Conservation (phyloP, 192 early-diverging fungal genomes). For the Cetraspora pellucida region DNA sequence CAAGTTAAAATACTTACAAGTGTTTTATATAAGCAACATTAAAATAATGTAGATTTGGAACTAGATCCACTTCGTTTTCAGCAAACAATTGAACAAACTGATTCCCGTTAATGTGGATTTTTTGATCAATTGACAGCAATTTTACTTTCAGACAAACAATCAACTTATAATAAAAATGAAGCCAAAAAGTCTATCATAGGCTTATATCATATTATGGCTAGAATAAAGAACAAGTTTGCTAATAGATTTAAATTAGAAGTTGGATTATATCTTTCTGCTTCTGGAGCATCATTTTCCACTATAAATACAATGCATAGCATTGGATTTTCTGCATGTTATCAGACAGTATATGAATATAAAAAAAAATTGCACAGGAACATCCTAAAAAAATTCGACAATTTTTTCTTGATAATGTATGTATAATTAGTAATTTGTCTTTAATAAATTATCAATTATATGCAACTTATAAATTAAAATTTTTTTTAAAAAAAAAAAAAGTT, state of each 20-base stretch:
- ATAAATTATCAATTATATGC: too few species aligned
- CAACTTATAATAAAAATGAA: conserved; percentile 3
- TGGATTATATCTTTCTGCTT: background rate
- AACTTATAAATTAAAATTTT: too few species aligned
- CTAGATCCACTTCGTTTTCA: background rate
- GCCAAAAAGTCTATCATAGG: background rate
- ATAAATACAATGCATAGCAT: too few species aligned
- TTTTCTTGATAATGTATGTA: too few species aligned
- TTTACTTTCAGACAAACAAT: background rate
- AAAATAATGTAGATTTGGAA: background rate
- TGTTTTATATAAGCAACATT: background rate
- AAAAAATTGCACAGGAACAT: too few species aligned
- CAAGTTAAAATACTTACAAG: background rate
- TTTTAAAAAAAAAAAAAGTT: too few species aligned
- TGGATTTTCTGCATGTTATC: too few species aligned
- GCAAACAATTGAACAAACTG: background rate
- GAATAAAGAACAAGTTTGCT: background rate
- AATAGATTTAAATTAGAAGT: background rate
- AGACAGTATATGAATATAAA: too few species aligned
- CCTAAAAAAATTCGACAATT: too few species aligned
- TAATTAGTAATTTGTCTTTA: too few species aligned
- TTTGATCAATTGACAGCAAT: background rate
- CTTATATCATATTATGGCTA: background rate
- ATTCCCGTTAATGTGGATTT: background rate
- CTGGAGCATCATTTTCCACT: too few species aligned